Evolutionary conservation across 768 basidiomycete genomes (phyloP).

Genomic region (Lentinula boryana): DNA sequence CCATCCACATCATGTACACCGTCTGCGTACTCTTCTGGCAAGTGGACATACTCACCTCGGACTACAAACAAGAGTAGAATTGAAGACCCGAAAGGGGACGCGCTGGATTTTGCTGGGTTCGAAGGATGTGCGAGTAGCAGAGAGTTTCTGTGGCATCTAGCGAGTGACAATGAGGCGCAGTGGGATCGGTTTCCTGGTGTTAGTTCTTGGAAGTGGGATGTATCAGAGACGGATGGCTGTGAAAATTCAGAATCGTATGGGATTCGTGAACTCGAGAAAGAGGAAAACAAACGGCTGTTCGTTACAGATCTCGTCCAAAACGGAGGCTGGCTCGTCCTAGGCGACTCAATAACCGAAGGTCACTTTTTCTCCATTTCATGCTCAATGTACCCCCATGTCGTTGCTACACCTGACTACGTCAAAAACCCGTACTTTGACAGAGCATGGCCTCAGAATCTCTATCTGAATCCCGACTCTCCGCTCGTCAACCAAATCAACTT

Average conservation of each 20-base stretch:
- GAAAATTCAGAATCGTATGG: constrained; percentile 24
- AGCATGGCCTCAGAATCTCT: constrained; percentile 60
- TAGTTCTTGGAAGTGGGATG: constrained; percentile 48
- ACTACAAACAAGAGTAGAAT: constrained; percentile 3
- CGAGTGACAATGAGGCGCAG: constrained; percentile 36
- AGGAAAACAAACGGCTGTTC: constrained; percentile 20
- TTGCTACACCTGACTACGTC: constrained; percentile 57
- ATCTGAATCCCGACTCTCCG: constrained; percentile 51
- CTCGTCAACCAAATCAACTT: constrained; percentile 35
- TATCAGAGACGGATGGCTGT: constrained; percentile 33
- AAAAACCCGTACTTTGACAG: constrained; percentile 51
- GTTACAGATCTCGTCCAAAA: constrained; percentile 55
- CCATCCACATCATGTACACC: neutral
- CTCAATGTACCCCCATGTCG: constrained; percentile 58
- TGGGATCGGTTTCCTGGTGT: constrained; percentile 45
- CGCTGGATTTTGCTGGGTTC: constrained; percentile 38
- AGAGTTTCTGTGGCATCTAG: constrained; percentile 59
- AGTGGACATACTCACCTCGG: neutral
- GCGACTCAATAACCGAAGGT: constrained; percentile 67
- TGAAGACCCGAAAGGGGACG: neutral
- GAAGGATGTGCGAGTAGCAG: constrained; percentile 57
- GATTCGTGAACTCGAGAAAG: neutral
- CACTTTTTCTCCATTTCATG: constrained; percentile 74
- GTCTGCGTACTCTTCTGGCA: neutral
- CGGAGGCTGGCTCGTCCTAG: constrained; percentile 67